A percentile compares a stretch with the other conserved stretches of the same genome.
These are phyloP conservation scores for Alternaria angustiovoidea DNA, from an alignment of 2,329 filamentous ascomycete genomes.

Conservation along the genomic window DNA sequence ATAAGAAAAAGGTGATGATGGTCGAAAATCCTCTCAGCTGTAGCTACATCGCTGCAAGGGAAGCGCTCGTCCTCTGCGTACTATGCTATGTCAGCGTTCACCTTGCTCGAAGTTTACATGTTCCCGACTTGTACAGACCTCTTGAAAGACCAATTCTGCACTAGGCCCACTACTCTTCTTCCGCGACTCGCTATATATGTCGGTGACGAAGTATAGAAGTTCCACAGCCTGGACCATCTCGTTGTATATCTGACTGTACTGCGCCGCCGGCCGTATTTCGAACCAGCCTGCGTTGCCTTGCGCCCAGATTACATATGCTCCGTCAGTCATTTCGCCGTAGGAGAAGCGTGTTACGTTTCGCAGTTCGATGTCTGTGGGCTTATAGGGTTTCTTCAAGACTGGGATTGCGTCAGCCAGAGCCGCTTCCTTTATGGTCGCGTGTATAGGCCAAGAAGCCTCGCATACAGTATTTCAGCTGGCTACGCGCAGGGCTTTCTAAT, in stretches of 20 bases:
- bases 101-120: neutral
- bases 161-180: constrained; percentile 51
- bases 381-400: constrained; percentile 47
- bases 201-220: constrained; percentile 69
- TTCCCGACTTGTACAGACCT: constrained; percentile 33
- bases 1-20: constrained; percentile 55
- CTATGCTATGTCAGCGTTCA: constrained; percentile 26
- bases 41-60: constrained; percentile 30
- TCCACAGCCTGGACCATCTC: constrained; percentile 70
- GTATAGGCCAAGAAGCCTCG: constrained; percentile 3
- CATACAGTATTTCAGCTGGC: constrained; percentile 43
- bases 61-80: constrained; percentile 49
- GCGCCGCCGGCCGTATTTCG: constrained; percentile 66
- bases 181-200: constrained; percentile 60
- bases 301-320: constrained; percentile 70
- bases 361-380: constrained; percentile 61
- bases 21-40: constrained; percentile 42
- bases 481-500: constrained; percentile 53
- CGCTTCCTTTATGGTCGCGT: neutral
- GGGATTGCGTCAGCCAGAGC: constrained; percentile 18
- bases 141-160: constrained; percentile 51
- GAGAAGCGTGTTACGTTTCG: constrained; percentile 58
- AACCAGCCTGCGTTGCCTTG: constrained; percentile 72
- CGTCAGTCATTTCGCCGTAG: constrained; percentile 63
- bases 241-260: constrained; percentile 65